phyloP scores from a whole-genome alignment of 768 basidiomycete species.

The Agrocybe pediades region DNA sequence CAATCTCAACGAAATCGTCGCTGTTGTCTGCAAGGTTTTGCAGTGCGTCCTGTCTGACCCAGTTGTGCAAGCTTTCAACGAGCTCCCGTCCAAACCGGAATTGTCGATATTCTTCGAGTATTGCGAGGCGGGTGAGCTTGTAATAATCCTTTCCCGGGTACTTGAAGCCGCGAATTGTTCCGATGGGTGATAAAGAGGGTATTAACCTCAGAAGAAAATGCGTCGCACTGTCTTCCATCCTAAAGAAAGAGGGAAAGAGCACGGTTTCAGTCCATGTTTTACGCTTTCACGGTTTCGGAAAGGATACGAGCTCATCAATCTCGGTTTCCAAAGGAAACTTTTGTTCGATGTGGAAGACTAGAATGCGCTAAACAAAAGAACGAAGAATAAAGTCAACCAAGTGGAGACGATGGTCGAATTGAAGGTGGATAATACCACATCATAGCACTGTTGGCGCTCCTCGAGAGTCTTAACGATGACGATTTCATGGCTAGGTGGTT shows the following conservation, averaged over 20 bases:
- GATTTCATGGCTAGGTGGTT: constrained; percentile 51
- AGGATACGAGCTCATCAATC: constrained; percentile 63
- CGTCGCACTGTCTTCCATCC: constrained; percentile 61
- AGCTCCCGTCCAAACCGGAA: constrained; percentile 68
- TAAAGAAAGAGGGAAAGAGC: constrained; percentile 26
- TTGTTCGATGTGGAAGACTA: constrained; percentile 68
- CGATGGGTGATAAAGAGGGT: constrained; percentile 63
- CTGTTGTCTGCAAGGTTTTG: constrained; percentile 13
- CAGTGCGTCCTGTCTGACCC: constrained; percentile 50
- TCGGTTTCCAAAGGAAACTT: constrained; percentile 74
- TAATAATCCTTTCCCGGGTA: constrained; percentile 47
- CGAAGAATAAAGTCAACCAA: not conserved
- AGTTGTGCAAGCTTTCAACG: constrained; percentile 61
- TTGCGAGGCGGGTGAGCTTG: constrained; percentile 73
- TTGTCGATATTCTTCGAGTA: constrained; percentile 66
- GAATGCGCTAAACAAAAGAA: constrained; percentile 38
- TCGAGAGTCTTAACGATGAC: constrained; percentile 44
- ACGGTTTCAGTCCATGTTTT: constrained; percentile 10
- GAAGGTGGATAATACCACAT: constrained; percentile 38
- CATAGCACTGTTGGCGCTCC: constrained; percentile 67
- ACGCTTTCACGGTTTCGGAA: constrained; percentile 3
- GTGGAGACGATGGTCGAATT: not conserved
- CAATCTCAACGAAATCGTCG: constrained; percentile 40
- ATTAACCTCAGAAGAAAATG: constrained; percentile 74
- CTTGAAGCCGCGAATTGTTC: constrained; percentile 62